Base-by-base conservation (phyloP, 1,284 basidiomycete species). In the Marasmius sp. region DNA sequence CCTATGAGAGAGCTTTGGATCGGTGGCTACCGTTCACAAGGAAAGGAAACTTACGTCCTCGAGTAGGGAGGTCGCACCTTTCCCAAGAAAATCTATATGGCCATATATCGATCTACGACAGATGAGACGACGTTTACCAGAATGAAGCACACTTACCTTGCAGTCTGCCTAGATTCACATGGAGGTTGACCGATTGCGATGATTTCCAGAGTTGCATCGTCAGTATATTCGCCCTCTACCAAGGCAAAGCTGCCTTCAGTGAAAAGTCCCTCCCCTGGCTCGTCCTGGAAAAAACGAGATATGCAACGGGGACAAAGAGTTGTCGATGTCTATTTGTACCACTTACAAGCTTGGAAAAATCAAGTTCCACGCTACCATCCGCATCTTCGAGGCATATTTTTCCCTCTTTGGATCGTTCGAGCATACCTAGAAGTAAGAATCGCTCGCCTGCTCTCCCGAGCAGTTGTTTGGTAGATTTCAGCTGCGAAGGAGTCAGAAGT, bases 161-260 rank as follows among this genome's bases (percentile, higher is more conserved):
- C 88, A 1, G 86, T 85, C 63, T 89, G 87, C 57, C 96, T 82
- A 69, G 89, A 85, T 75, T 98, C 95, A 70, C 94, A 96, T 22
- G 97, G 97, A 1, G 97, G 97, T 75, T 99, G 97, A 1, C 97
- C 97, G 66, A 99, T 92, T 8, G 96, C 97, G 66, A 95, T 87
- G 7, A 98, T 95, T 62, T 91, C 84, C 59, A 99, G 82, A 0
- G 85, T 92, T 56, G 92, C 93, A 36, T 98, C 94, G 63, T 95
- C 88, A 0, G 94, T 98, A 72, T 98, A 99, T 70, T 96, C 94
- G 38, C 97, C 97, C 76, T 99, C 97, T 0, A 98, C 88, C 9
- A 99, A 84, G 1, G 95, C 94, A 75, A 98, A 92, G 63, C 91
- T 94, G 0, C 97, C 97, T 74, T 99, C 96, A 0, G 96, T 98